Conservation (phyloP, 768 basidiomycete genomes). For the Leccinum barrowsii region DNA sequence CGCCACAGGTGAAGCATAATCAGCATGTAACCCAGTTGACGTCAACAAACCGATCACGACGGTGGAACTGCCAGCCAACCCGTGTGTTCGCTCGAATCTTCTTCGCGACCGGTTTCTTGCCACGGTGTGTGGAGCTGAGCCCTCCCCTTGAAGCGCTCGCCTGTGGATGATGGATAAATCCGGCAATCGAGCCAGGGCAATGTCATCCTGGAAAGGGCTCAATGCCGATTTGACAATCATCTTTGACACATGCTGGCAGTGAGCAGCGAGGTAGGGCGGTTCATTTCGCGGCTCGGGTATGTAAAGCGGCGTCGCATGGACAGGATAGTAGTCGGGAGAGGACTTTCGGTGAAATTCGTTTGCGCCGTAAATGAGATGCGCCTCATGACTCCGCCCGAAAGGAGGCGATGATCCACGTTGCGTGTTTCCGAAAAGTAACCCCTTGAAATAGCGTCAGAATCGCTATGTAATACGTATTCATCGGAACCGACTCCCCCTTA, state of each 20-base stretch:
- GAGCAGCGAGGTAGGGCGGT: background rate
- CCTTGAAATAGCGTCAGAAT: background rate
- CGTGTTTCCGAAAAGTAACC: background rate
- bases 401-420: background rate
- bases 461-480: background rate
- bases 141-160: background rate
- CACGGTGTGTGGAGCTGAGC: background rate
- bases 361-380: background rate
- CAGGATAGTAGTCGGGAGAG: background rate
- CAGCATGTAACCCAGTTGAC: background rate
- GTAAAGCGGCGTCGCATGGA: background rate
- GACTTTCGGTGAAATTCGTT: background rate
- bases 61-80: background rate
- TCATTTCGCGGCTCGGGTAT: slow-evolving; percentile 1
- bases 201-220: background rate
- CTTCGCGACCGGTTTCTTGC: background rate
- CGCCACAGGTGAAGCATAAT: background rate
- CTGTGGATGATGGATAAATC: background rate
- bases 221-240: background rate
- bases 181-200: background rate
- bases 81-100: background rate
- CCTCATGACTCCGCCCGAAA: background rate
- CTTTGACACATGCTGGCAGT: background rate
- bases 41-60: background rate
- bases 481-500: background rate